Evolutionary conservation across 2,329 filamentous ascomycete species (phyloP).

Genomic region (Exserohilum rostratum): DNA sequence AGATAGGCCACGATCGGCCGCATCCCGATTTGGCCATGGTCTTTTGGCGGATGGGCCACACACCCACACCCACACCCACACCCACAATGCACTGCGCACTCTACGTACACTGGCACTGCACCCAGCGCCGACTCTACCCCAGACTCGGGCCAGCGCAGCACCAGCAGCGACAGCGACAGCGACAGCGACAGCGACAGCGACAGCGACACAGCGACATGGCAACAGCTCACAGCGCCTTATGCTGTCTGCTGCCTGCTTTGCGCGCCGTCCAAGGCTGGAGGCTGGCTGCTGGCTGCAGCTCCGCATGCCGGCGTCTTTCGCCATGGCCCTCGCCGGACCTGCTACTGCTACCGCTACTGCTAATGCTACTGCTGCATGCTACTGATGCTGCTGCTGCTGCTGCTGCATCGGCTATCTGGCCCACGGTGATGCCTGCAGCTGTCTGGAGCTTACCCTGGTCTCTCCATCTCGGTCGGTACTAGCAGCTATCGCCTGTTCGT

Average conservation of each 20-base stretch:
- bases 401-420: slow-evolving; percentile 15
- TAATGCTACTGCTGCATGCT: slow-evolving; percentile 9
- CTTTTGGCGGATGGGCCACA: background rate
- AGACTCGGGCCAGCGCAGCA: slow-evolving; percentile 15
- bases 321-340: too few relatives aligned
- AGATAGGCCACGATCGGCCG: background rate
- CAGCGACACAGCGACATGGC: too few relatives aligned
- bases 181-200: too few relatives aligned
- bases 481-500: slow-evolving; percentile 24
- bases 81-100: background rate
- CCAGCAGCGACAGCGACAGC: too few relatives aligned
- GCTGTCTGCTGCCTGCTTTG: too few relatives aligned
- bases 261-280: too few relatives aligned
- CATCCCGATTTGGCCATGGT: background rate
- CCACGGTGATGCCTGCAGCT: background rate
- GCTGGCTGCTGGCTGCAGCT: too few relatives aligned
- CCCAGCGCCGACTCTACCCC: slow-evolving; percentile 22
- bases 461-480: slow-evolving; percentile 10
- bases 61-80: background rate
- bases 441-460: slow-evolving; percentile 22
- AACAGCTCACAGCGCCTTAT: too few relatives aligned
- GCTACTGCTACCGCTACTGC: too few relatives aligned
- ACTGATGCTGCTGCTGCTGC: slow-evolving; percentile 8
- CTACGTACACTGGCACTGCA: too few relatives aligned
- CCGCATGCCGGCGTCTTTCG: too few relatives aligned